Evolutionary conservation across 2,329 filamentous ascomycete species (phyloP).

Genomic region (Microdochium nivale): DNA sequence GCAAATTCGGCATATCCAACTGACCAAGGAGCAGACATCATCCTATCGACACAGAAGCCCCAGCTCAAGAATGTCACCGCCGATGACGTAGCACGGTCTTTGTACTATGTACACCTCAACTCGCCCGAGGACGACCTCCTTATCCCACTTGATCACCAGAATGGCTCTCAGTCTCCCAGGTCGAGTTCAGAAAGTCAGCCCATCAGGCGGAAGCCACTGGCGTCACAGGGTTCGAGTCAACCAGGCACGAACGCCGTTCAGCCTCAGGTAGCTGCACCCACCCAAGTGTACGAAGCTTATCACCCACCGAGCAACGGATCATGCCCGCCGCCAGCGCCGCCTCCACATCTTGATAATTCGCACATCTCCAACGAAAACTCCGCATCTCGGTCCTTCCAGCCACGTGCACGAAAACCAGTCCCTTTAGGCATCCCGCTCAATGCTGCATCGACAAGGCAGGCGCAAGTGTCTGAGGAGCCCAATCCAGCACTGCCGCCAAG

Average conservation of each 20-base stretch:
- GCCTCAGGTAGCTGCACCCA: background rate
- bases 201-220: slow-evolving; percentile 46
- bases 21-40: slow-evolving; percentile 57
- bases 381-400: background rate
- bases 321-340: background rate
- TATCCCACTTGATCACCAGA: slow-evolving; percentile 14
- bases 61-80: slow-evolving; percentile 80
- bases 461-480: background rate
- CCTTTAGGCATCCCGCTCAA: background rate
- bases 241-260: background rate
- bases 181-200: slow-evolving; percentile 34
- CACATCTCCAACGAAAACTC: background rate
- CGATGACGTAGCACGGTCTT: slow-evolving; percentile 75
- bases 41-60: slow-evolving; percentile 85
- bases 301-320: background rate
- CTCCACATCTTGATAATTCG: background rate
- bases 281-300: background rate
- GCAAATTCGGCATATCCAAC: background rate
- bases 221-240: slow-evolving; percentile 7
- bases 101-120: slow-evolving; percentile 87
- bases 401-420: background rate
- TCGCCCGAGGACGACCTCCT: slow-evolving; percentile 45
- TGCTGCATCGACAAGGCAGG: background rate
- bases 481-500: background rate
- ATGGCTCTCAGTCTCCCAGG: slow-evolving; percentile 23